Evolutionary conservation across 2,329 filamentous ascomycete species (phyloP), one percentile per base, ranked within the genome.

Genomic region (Hirsutella minnesotensis): DNA sequence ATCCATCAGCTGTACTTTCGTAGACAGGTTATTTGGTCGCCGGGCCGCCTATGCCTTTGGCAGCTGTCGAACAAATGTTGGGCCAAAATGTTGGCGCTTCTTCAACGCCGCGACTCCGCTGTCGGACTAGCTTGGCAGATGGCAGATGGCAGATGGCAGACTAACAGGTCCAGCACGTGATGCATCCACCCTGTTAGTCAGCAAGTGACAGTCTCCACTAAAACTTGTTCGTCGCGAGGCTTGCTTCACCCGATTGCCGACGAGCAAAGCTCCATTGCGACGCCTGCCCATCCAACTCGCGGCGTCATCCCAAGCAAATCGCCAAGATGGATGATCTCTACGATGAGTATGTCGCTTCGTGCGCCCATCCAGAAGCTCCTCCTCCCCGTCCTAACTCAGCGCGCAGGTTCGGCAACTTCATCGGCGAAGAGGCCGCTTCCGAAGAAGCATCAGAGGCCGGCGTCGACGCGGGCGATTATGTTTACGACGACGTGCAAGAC

Each of bases 331-430:
- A 95, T 71, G 89, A 95, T 66, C 80, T 95, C 55, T 95, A 96
- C 63, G 90, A 96, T 69, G 90, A 96, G 86, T 94, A 69, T 49
- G 68, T 27, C 44, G 37, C 40, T 40, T 12, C 19, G 20, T 3
- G 12, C 36, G 10, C 21, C 5, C 19, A 22, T 22, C 9, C 15
- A 9, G 12, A 9, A 9, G 12, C 21, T 24, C 22, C n/a, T 19
- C 10, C n/a, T 24, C 13, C 12, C 16, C 16, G 22, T 12, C 31
- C 41, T 16, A 13, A 22, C 5, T 2, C 16, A 20, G 5, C 27
- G 10, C 8, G 37, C 42, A 94, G 87, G 72, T 96, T 96, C 68
- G 90, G 90, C 58, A 96, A 96, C 70, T 96, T 92, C 67, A 95
- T 96, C 60, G 92, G 92, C 59, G 92, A 95, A 65, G 86, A 86